These are phyloP conservation scores for Fusarium citri DNA, from an alignment of 2,329 filamentous ascomycete genomes.

Conservation along the genomic window DNA sequence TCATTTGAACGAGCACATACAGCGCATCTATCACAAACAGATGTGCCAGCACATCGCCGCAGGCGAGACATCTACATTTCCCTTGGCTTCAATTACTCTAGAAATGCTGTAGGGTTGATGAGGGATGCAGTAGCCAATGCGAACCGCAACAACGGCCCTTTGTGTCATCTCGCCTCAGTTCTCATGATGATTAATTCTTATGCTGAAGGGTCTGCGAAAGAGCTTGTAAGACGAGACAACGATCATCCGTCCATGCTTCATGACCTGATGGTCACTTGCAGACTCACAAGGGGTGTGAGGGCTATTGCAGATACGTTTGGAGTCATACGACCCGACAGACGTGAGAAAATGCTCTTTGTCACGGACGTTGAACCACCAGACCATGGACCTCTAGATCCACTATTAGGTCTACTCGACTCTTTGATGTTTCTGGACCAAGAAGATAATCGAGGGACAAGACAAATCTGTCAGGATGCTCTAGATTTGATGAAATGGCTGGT, in stretches of 20 bases:
- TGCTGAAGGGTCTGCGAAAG: not conserved
- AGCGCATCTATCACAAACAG: not conserved
- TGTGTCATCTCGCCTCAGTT: not conserved
- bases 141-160: not conserved
- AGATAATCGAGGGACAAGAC: accelerated
- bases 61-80: not conserved
- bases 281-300: not conserved
- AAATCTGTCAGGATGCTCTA: not conserved
- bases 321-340: slow-evolving; percentile 1
- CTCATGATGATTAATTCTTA: slow-evolving; percentile 14
- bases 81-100: not conserved
- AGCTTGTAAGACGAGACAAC: not conserved
- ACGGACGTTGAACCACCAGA: not conserved
- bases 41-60: not conserved
- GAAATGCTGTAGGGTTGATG: not conserved
- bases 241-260: not conserved
- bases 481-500: slow-evolving; percentile 3
- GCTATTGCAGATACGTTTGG: not conserved
- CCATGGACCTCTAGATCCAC: not conserved
- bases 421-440: not conserved
- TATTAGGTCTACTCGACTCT: not conserved
- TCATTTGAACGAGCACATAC: not conserved
- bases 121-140: not conserved
- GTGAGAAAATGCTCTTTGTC: slow-evolving; percentile 2
- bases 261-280: not conserved